phyloP scores from a whole-genome alignment of 2,329 filamentous ascomycete species.

The Ascochyta koolunga region DNA sequence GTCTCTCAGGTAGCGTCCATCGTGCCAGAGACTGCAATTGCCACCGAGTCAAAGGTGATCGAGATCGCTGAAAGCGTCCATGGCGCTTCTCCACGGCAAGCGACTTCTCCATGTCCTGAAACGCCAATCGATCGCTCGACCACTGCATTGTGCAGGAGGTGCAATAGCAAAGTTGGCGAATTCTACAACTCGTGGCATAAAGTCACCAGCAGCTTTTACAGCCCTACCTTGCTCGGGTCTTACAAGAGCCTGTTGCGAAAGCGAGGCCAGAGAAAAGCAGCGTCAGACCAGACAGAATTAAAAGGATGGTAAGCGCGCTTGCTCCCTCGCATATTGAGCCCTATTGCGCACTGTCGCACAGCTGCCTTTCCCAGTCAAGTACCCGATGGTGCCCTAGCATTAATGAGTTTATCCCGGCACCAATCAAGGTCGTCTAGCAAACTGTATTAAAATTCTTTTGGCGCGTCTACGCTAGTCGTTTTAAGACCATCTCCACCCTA shows the following conservation, averaged over 20 bases:
- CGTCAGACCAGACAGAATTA: constrained; percentile 39
- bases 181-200: constrained; percentile 48
- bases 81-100: constrained; percentile 14
- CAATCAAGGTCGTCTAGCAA: constrained; percentile 33
- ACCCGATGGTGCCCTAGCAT: constrained; percentile 38
- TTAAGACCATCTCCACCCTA: constrained; percentile 46
- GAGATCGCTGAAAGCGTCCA: constrained; percentile 20
- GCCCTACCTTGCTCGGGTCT: constrained; percentile 43
- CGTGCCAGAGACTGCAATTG: constrained; percentile 9
- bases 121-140: constrained; percentile 29
- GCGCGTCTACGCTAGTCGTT: constrained; percentile 42
- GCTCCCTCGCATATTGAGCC: constrained; percentile 23
- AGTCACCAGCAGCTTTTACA: constrained; percentile 44
- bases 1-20: constrained; percentile 14
- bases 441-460: constrained; percentile 46
- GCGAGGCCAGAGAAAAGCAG: constrained; percentile 36
- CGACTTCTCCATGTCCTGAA: constrained; percentile 6
- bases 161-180: constrained; percentile 37
- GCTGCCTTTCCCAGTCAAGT: constrained; percentile 34
- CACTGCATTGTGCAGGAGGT: constrained; percentile 39
- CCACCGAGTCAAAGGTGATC: constrained; percentile 1
- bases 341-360: constrained; percentile 35
- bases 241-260: constrained; percentile 38
- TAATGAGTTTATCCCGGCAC: constrained; percentile 41
- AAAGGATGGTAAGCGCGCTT: constrained; percentile 47